A percentile compares a stretch with the other conserved stretches of the same genome.
Evolutionary conservation across 495 filamentous ascomycete species (phyloP).

Genomic region (Letharia lupina): DNA sequence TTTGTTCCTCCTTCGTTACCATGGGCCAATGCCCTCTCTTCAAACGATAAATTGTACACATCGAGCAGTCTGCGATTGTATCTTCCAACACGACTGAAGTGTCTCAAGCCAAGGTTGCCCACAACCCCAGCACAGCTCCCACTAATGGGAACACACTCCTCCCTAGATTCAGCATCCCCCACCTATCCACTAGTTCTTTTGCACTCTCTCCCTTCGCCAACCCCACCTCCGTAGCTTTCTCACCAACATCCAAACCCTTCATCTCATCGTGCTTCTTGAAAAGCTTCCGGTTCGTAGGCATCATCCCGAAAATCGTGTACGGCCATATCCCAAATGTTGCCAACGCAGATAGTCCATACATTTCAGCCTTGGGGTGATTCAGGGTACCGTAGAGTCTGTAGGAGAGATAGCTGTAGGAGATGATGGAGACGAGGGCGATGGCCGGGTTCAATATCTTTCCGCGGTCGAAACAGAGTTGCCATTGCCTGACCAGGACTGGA

Average conservation of each 20-base stretch:
- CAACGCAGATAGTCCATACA: conserved; percentile 38
- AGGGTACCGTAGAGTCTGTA: conserved; percentile 26
- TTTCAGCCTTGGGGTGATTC: conserved; percentile 23
- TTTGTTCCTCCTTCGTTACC: background rate
- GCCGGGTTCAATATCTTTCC: conserved; percentile 32
- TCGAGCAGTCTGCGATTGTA: background rate
- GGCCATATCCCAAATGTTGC: conserved; percentile 40
- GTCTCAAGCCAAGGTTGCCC: conserved; percentile 14
- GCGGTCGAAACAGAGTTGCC: conserved; percentile 31
- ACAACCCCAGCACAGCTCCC: conserved; percentile 22
- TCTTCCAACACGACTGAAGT: background rate
- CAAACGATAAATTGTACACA: background rate
- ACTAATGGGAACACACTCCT: conserved; percentile 30
- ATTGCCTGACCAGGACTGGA: conserved; percentile 45
- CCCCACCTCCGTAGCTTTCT: conserved; percentile 31
- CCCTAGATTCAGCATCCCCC: conserved; percentile 47
- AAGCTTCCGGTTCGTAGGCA: conserved; percentile 37
- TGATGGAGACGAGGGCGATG: conserved; percentile 27
- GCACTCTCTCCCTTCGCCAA: conserved; percentile 32
- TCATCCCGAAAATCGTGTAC: conserved; percentile 41
- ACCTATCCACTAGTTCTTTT: conserved; percentile 44
- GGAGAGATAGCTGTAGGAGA: conserved; percentile 40
- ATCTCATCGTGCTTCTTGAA: conserved; percentile 29
- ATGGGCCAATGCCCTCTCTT: too few species aligned
- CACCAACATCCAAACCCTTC: conserved; percentile 22